Percentiles rank a stretch among this genome's conserved stretches.
These are phyloP conservation scores for Prunus mume DNA, from an alignment of 306 rosid species.

Conservation along the genomic window DNA sequence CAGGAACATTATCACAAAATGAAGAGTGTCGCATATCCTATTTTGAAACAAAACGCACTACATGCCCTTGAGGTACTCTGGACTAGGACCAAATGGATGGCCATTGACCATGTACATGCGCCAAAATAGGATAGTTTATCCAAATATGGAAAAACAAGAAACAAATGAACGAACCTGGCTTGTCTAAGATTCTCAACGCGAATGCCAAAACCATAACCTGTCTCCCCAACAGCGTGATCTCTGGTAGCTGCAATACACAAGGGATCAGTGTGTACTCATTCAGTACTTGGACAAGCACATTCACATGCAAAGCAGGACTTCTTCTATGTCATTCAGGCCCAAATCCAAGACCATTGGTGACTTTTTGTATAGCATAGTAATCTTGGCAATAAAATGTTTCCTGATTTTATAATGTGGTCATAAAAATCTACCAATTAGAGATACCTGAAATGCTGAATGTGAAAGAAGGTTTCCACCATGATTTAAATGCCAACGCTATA, in stretches of 20 bases:
- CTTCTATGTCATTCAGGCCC: not conserved
- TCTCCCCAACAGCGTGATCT: constrained; percentile 50
- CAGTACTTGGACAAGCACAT: not conserved
- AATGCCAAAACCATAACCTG: constrained; percentile 79
- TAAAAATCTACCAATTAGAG: constrained; percentile 9
- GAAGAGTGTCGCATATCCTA: not conserved
- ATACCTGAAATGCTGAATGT: constrained; percentile 86
- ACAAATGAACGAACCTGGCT: constrained; percentile 73
- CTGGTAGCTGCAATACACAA: constrained; percentile 56
- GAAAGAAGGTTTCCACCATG: constrained; percentile 99
- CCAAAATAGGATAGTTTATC: not conserved
- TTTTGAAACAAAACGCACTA: not conserved
- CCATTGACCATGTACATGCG: not conserved
- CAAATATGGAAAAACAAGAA: not conserved
- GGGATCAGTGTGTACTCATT: not conserved
- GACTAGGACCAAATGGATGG: not conserved
- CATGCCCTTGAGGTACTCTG: not conserved
- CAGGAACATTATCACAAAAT: not conserved
- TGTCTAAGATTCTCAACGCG: constrained; percentile 83
- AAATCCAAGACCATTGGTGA: not conserved
- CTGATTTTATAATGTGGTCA: not conserved
- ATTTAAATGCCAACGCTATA: constrained; percentile 72
- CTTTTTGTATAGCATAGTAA: not conserved
- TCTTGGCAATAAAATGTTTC: not conserved
- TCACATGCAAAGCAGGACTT: not conserved